Base-by-base conservation (phyloP, 495 filamentous ascomycete species). In the Aspergillus diversus region DNA sequence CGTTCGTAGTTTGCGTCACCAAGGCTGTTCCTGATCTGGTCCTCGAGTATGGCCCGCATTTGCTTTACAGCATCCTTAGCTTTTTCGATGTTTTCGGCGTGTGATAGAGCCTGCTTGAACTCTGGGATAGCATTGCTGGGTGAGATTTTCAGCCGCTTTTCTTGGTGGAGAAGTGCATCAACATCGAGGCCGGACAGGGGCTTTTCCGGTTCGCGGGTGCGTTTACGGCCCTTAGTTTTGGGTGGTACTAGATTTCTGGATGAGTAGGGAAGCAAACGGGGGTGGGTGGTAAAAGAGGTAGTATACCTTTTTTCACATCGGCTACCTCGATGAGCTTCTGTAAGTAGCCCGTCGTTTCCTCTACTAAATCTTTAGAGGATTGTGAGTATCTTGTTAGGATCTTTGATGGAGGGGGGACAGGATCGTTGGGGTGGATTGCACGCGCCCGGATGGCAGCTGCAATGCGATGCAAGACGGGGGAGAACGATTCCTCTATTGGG, bases 161-260 rank as follows among this genome's bases (percentile, higher is more conserved):
- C 77, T 71, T 77, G 69, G 49, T 82, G 81, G 31, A 97, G 87
- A 16, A 97, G 87, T 2, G 84, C 83, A 62, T 92, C 89, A 57
- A 97, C 84, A 67, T 99, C 89, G 16, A 99, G 88, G 16, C 93
- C 94, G 0, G 96, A 99, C 34, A 97, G 87, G 0, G 96, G 96
- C 61, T 92, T 93, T 63, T 89, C 84, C 9, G 84, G 77, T 35
- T 93, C 85, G 21, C 87, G 89, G 34, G 82, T 80, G 62, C 87
- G 84, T 67, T 88, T 90, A 43, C 84, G 86, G 52, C 90, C 88
- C 71, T 90, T 89, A n/a, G 85, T 83, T 70, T 93, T 97, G 4
- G 90, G 90, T 7, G 92, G 90, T 7, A 97, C 93, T 91, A 65
- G 21, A n/a, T 7, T 47, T 13, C 5, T 52, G 46, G 34, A 32